Evolutionary conservation across 2,329 filamentous ascomycete genomes (phyloP).

Genomic region (Mariannaea sp.): DNA sequence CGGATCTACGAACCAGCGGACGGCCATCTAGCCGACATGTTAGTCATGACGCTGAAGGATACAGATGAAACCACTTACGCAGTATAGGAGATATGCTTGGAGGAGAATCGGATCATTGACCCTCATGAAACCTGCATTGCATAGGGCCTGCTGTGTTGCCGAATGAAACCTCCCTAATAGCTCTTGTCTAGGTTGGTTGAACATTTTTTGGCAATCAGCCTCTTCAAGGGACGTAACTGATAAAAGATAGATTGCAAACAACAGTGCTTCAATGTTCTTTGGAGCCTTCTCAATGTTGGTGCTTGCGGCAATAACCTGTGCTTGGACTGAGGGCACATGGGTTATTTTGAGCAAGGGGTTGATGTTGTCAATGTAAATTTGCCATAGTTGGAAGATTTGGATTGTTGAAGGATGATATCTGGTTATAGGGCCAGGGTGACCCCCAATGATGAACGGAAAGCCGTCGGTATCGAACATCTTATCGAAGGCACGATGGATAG

Average conservation of each 20-base stretch:
- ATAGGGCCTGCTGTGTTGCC: slow-evolving; percentile 66
- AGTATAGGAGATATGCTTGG: slow-evolving; percentile 70
- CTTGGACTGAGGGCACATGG: slow-evolving; percentile 68
- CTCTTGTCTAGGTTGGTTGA: slow-evolving; percentile 57
- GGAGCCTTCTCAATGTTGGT: slow-evolving; percentile 59
- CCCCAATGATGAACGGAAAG: slow-evolving; percentile 62
- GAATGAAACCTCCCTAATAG: slow-evolving; percentile 59
- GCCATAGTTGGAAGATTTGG: slow-evolving; percentile 69
- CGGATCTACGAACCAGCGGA: slow-evolving; percentile 64
- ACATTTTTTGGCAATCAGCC: slow-evolving; percentile 57
- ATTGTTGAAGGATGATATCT: slow-evolving; percentile 58
- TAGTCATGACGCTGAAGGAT: background rate
- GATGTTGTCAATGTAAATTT: slow-evolving; percentile 71
- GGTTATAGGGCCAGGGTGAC: slow-evolving; percentile 49
- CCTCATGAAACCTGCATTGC: slow-evolving; percentile 69
- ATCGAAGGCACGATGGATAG: slow-evolving; percentile 63
- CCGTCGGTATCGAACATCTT: slow-evolving; percentile 62
- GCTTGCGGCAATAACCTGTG: slow-evolving; percentile 66
- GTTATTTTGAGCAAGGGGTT: slow-evolving; percentile 71
- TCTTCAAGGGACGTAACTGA: slow-evolving; percentile 64
- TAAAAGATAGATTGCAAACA: slow-evolving; percentile 69
- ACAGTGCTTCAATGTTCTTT: slow-evolving; percentile 65
- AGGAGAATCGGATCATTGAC: slow-evolving; percentile 67
- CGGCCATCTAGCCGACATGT: slow-evolving; percentile 41
- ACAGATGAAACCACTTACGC: slow-evolving; percentile 52